Conservation (phyloP, 2,329 filamentous ascomycete species). For the Aspergillus eucalypticola region DNA sequence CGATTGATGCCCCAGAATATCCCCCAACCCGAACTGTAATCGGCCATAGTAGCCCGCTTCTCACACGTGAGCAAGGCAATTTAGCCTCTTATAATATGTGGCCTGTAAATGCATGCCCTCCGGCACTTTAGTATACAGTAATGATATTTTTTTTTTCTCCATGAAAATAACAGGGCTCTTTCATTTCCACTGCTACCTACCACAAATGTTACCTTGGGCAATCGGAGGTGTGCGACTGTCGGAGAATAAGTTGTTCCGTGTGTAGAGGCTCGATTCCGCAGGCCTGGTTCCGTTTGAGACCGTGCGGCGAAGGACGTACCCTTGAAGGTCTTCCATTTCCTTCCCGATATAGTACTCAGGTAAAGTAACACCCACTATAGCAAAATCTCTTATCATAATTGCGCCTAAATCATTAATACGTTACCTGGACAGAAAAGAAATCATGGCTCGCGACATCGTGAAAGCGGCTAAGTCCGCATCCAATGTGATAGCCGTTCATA, state of each 20-base stretch:
- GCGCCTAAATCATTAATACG: conserved; percentile 6
- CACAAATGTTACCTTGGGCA: no score
- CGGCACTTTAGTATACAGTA: no score
- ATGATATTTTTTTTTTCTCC: no score
- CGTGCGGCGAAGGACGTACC: background rate
- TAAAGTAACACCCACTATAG: background rate
- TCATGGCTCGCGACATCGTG: conserved; percentile 39
- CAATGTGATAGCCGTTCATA: conserved; percentile 37
- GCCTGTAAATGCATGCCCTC: no score
- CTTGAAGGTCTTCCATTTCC: background rate
- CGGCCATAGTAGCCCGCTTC: no score
- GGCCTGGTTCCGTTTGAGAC: background rate
- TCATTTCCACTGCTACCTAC: no score
- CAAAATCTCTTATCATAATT: background rate
- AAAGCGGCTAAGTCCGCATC: conserved; percentile 43
- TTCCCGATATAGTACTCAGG: background rate
- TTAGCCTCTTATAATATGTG: no score
- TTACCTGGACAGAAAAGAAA: conserved; percentile 27
- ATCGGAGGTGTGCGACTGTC: background rate
- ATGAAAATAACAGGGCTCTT: no score
- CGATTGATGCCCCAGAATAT: no score
- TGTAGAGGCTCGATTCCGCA: background rate
- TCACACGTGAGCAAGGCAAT: no score
- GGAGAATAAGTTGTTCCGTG: conserved; percentile 13
- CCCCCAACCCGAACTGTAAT: no score